Conservation (phyloP, 805 yeast genomes). For the Maudiozyma serrabonitensis region DNA sequence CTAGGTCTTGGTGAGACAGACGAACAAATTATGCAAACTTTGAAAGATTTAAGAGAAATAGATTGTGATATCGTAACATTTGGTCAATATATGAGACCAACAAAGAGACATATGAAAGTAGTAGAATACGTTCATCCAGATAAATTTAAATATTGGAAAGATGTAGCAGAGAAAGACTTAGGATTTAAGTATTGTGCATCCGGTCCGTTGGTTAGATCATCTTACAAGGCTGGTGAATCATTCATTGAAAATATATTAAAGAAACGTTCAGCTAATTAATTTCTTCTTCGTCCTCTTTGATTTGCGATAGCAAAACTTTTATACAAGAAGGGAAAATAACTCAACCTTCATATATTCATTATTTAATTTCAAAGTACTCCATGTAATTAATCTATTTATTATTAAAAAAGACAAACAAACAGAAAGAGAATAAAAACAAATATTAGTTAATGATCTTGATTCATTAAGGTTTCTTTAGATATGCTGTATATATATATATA, state of each 20-base stretch:
- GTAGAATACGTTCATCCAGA: conserved; percentile 92
- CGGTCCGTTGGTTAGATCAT: conserved; percentile 93
- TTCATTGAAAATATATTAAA: conserved; percentile 88
- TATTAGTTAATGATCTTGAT: too few relatives aligned
- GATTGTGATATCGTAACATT: conserved; percentile 92
- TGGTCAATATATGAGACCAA: conserved; percentile 99
- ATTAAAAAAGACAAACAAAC: background rate
- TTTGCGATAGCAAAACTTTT: background rate
- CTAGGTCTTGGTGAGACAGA: conserved; percentile 95
- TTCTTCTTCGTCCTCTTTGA: background rate
- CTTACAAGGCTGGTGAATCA: conserved; percentile 97
- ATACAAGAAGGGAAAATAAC: too few relatives aligned
- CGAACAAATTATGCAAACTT: conserved; percentile 69
- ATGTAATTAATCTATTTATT: background rate
- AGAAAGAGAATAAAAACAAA: background rate
- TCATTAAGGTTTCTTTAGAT: too few relatives aligned
- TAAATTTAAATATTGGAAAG: conserved; percentile 88
- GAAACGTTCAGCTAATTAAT: conserved; percentile 39
- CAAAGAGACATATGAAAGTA: conserved; percentile 96
- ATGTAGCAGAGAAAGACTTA: conserved; percentile 61
- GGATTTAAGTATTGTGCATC: conserved; percentile 96
- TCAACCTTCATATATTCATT: background rate
- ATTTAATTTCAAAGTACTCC: background rate
- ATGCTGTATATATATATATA: background rate
- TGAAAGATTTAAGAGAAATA: conserved; percentile 64